Evolutionary conservation across 345 rosid species (phyloP), one percentile per base, ranked within the genome.

Genomic region (Anastatica hierochuntica): DNA sequence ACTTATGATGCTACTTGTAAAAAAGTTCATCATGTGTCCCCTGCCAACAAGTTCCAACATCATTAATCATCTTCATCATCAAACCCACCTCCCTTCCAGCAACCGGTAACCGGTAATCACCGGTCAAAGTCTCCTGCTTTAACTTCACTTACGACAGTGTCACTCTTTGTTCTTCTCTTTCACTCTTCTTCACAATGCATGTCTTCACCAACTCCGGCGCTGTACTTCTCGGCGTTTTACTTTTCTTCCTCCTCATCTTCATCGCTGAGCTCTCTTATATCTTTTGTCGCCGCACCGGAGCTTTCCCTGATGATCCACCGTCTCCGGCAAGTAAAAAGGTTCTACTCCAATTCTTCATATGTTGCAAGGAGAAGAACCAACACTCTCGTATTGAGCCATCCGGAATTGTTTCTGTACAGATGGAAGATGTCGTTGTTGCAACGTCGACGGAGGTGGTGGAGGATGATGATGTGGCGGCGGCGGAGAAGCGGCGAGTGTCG

Each of bases 1-100:
- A 27, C 7, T 4, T 10, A 13, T 10, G 13, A 30, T 26, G 70
- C 46, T 34, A 57, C 64, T 52, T 65, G 64, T 65, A 65, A 49
- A 63, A 57, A 65, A 58, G 58, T 36, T 34, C 13, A 11, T 56
- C 60, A 53, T 63, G 67, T 49, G 58, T 64, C 58, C 52, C 62
- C 63, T 29, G 70, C 53, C 45, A 41, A 56, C 63, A 64, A 64
- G 52, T 64, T 49, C 63, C 63, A 56, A 57, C 53, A 65, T 56
- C 70, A 65, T 65, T 57, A 65, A 65, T 65, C 70, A 65, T 65
- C 54, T 56, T 57, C 63, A 64, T 42, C n/a, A n/a, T n/a, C n/a
- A 7, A 64, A 16, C 53, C 63, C 42, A 53, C 60, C 47, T 62
- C 60, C 13, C 33, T 35, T 39, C 29, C 3, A 14, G 6, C 24